Evolutionary conservation across 192 early-diverging fungal genomes (phyloP).

Genomic region (Umbelopsis sp.): DNA sequence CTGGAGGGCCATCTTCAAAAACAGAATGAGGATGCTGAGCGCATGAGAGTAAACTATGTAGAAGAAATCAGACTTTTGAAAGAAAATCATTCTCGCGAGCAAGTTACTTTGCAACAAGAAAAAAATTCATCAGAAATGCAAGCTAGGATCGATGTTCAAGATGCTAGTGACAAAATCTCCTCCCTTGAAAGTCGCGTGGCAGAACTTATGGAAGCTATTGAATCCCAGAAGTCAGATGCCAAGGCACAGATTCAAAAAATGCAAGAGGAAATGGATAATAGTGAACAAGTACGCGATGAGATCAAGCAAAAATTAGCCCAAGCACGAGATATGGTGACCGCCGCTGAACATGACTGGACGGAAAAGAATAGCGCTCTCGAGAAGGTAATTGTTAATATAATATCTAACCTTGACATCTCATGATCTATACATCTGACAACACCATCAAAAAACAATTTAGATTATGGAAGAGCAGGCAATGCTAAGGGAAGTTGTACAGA

Average conservation of each 20-base stretch:
- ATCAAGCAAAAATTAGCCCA: slow-evolving; percentile 28
- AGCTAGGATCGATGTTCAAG: neutral
- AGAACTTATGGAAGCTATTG: neutral
- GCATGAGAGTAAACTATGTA: slow-evolving; percentile 22
- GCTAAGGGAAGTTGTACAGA: neutral
- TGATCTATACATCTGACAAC: no score
- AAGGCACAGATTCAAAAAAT: slow-evolving; percentile 3
- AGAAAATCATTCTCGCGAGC: slow-evolving; percentile 2
- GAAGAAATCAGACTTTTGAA: slow-evolving; percentile 24
- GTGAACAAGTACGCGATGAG: slow-evolving; percentile 28
- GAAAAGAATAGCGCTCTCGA: slow-evolving; percentile 28
- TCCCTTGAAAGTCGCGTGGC: neutral
- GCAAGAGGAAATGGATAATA: slow-evolving; percentile 22
- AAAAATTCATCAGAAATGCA: neutral
- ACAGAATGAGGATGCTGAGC: slow-evolving; percentile 19
- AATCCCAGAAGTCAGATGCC: neutral
- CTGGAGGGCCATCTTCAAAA: neutral
- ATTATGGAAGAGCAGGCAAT: neutral
- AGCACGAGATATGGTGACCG: slow-evolving; percentile 27
- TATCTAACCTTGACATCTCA: neutral
- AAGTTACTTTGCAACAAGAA: neutral
- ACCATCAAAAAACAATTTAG: neutral
- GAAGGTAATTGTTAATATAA: neutral
- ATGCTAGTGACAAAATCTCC: neutral
- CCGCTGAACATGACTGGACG: slow-evolving; percentile 37